Evolutionary conservation across 805 yeast genomes (phyloP).

Genomic region (Saturnispora besseyi): DNA sequence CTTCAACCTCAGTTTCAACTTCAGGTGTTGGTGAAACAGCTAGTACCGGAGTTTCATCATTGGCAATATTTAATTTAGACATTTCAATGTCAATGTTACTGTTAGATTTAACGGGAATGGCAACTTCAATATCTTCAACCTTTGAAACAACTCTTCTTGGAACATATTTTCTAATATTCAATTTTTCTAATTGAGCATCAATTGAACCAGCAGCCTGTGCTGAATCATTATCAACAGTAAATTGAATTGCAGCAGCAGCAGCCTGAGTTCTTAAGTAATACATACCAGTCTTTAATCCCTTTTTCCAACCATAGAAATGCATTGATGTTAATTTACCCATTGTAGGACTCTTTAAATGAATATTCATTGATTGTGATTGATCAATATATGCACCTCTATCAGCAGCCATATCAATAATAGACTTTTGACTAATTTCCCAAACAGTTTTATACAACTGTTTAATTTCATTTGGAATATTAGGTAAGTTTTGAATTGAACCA

Average conservation of each 20-base stretch:
- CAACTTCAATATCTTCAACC: constrained; percentile 24
- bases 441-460: constrained; percentile 50
- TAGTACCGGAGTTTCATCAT: neutral
- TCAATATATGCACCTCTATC: constrained; percentile 75
- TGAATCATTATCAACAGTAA: constrained; percentile 57
- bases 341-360: constrained; percentile 86
- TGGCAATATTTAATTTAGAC: constrained; percentile 13
- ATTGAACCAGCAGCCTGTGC: constrained; percentile 24
- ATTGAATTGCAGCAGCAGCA: constrained; percentile 95
- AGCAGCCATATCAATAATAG: constrained; percentile 56
- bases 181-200: constrained; percentile 23
- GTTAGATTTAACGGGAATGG: constrained; percentile 8
- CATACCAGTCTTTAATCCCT: constrained; percentile 98
- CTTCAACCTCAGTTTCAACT: constrained; percentile 5
- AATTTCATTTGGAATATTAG: constrained; percentile 45
- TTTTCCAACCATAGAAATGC: constrained; percentile 99
- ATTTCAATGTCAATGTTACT: constrained; percentile 6
- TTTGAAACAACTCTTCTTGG: constrained; percentile 22
- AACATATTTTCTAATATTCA: constrained; percentile 29
- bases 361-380: constrained; percentile 91
- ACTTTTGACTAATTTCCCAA: constrained; percentile 54
- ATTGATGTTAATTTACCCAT: constrained; percentile 96
- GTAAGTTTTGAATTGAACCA: constrained; percentile 48
- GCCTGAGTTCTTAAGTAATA: constrained; percentile 97
- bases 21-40: constrained; percentile 2